A percentile compares a stretch with the other conserved stretches of the same genome.
These are phyloP conservation scores for Neonothopanus nambi DNA, from an alignment of 1,284 basidiomycete species.

Conservation along the genomic window DNA sequence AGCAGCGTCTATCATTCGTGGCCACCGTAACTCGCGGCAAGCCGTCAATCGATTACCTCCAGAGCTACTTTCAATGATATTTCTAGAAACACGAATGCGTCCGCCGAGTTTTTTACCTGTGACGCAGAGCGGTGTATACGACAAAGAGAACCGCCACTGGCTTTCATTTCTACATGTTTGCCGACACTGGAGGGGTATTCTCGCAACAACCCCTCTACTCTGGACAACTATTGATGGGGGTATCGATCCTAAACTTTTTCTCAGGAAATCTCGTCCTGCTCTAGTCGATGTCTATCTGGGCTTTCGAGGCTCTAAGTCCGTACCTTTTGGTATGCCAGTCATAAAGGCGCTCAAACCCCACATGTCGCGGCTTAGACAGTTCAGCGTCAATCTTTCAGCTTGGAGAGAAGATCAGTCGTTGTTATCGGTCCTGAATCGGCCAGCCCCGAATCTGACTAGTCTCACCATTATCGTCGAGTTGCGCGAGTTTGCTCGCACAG, in stretches of 20 bases:
- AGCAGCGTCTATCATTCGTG: slow-evolving; percentile 16
- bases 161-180: slow-evolving; percentile 17
- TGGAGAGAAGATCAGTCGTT: neutral
- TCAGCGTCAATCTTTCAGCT: slow-evolving; percentile 10
- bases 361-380: slow-evolving; percentile 7
- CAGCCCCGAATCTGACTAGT: slow-evolving; percentile 9
- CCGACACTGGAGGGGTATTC: slow-evolving; percentile 20
- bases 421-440: slow-evolving; percentile 3
- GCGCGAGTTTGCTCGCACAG: neutral
- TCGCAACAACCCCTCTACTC: slow-evolving; percentile 13
- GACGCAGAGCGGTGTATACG: neutral
- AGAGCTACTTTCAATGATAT: slow-evolving; percentile 18
- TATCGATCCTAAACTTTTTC: slow-evolving; percentile 11
- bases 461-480: slow-evolving; percentile 2
- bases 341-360: slow-evolving; percentile 5
- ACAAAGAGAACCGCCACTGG: slow-evolving; percentile 10
- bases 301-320: neutral
- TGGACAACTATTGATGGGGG: slow-evolving; percentile 16
- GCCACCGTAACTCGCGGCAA: slow-evolving; percentile 17
- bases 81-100: slow-evolving; percentile 11
- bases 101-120: slow-evolving; percentile 16
- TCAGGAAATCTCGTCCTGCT: slow-evolving; percentile 14
- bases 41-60: slow-evolving; percentile 17
- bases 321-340: neutral
- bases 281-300: slow-evolving; percentile 16